Conservation (phyloP, 352 stramenopile genomes). For the Phytophthora colocasiae region DNA sequence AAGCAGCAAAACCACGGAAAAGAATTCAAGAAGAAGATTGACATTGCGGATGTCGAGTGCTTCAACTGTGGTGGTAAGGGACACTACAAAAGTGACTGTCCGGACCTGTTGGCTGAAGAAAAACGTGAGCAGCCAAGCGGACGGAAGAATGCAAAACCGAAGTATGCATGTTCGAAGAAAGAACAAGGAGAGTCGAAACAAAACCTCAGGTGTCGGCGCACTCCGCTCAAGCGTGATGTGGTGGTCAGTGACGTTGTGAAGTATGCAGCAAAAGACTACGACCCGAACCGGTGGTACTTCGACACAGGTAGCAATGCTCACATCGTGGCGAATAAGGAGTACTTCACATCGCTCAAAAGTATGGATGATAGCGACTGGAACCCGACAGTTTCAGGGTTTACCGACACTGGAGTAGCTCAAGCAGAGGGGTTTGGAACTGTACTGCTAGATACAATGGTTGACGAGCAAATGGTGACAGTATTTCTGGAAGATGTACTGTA, state of each 20-base stretch:
- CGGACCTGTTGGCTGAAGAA: not conserved
- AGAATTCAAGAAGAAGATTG: not conserved
- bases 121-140: not conserved
- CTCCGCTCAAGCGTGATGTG: not conserved
- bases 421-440: not conserved
- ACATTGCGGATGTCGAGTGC: not conserved
- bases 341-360: no score
- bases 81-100: constrained; percentile 12
- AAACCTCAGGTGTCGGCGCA: not conserved
- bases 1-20: not conserved
- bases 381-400: no score
- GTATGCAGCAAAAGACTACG: not conserved
- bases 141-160: constrained; percentile 2
- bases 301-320: no score
- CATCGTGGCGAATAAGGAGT: no score
- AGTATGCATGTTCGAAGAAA: not conserved
- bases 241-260: not conserved
- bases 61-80: constrained; percentile 2
- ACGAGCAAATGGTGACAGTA: no score
- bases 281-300: no score
- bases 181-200: not conserved
- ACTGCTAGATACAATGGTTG: no score
- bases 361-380: no score
- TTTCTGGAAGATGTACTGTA: no score
- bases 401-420: no score